phyloP scores from a whole-genome alignment of 495 filamentous ascomycete genomes.

The Penicillium cosmopolitanum region DNA sequence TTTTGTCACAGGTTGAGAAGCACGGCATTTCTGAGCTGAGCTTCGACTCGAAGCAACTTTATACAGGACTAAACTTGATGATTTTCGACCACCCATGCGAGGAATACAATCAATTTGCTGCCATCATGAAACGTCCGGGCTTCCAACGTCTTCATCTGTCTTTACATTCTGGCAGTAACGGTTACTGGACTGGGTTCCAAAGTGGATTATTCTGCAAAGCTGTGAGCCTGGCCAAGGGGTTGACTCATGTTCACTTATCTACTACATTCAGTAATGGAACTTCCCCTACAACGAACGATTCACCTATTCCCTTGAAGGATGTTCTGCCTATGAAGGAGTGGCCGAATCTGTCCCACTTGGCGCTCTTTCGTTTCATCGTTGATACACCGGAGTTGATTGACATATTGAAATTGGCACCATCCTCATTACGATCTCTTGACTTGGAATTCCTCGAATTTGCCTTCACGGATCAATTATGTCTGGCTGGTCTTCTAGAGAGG shows the following conservation, averaged over 20 bases:
- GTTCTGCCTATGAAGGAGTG: constrained; percentile 19
- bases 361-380: constrained; percentile 8
- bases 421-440: constrained; percentile 17
- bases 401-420: constrained; percentile 10
- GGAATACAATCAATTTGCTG: constrained; percentile 17
- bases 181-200: constrained; percentile 18
- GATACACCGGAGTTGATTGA: constrained; percentile 15
- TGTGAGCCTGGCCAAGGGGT: constrained; percentile 18
- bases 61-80: constrained; percentile 19
- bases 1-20: too few relatives aligned
- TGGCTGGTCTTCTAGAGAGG: constrained; percentile 22
- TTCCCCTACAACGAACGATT: constrained; percentile 10
- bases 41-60: constrained; percentile 21
- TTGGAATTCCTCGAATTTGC: constrained; percentile 19
- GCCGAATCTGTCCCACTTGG: constrained; percentile 17
- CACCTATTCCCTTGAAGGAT: constrained; percentile 14
- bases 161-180: constrained; percentile 15
- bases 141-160: constrained; percentile 19
- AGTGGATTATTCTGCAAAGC: constrained; percentile 19
- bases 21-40: too few relatives aligned
- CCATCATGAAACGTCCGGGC: constrained; percentile 17
- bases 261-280: constrained; percentile 13
- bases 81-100: constrained; percentile 16
- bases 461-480: constrained; percentile 6
- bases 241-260: constrained; percentile 21